Evolutionary conservation across 345 rosid species (phyloP).

Genomic region (Lagerstroemia speciosa): DNA sequence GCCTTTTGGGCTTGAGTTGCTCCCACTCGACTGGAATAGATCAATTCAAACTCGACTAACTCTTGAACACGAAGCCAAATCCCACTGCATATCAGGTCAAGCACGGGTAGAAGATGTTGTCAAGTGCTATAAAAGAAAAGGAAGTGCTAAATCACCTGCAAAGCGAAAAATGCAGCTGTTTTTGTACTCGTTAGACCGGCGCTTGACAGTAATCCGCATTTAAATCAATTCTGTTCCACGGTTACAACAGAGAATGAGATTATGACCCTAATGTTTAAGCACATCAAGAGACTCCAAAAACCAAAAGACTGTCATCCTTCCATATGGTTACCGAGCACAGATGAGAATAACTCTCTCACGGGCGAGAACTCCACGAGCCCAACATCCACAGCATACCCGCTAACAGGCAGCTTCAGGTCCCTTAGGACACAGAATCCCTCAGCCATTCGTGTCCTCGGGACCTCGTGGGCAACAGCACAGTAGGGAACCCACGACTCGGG

Average conservation of each 20-base stretch:
- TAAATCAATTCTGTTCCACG: not conserved
- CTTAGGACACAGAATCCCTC: constrained; percentile 83
- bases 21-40: too few relatives aligned
- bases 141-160: not conserved
- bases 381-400: constrained; percentile 84
- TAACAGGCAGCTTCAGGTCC: constrained; percentile 84
- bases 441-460: constrained; percentile 59
- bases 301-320: constrained; percentile 33
- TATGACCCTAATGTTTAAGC: constrained; percentile 3
- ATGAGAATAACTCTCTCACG: constrained; percentile 77
- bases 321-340: constrained; percentile 53
- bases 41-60: too few relatives aligned
- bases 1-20: too few relatives aligned
- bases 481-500: constrained; percentile 70
- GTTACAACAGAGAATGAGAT: not conserved
- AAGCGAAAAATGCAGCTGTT: not conserved
- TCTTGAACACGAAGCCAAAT: too few relatives aligned
- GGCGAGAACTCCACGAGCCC: constrained; percentile 90
- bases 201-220: not conserved
- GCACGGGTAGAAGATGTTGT: not conserved
- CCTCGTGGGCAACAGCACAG: constrained; percentile 82
- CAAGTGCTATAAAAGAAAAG: not conserved
- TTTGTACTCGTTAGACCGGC: not conserved
- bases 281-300: constrained; percentile 5
- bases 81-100: too few relatives aligned